Percentiles rank a stretch among this genome's conserved stretches.
These are phyloP conservation scores for Pseudozyma tsukubaensis DNA, from an alignment of 1,284 basidiomycete genomes.

Conservation along the genomic window DNA sequence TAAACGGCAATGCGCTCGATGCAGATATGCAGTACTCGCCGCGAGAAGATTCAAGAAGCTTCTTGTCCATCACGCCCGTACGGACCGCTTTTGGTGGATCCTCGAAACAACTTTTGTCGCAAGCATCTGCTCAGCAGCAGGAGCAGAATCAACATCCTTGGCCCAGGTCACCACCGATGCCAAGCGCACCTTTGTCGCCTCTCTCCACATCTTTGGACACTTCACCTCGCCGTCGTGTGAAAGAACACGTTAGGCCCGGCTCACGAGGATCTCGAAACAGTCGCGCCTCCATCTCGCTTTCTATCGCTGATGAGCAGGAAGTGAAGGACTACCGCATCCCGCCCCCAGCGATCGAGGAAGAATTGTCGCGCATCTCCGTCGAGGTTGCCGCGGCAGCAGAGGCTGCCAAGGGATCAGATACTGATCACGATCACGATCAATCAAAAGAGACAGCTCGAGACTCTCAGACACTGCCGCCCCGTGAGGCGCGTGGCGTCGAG, in stretches of 20 bases:
- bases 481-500: conserved; percentile 9
- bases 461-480: neutral
- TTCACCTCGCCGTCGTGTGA: conserved; percentile 24
- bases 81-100: conserved; percentile 14
- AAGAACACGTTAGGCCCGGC: conserved; percentile 13
- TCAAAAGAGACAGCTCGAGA: neutral
- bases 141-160: conserved; percentile 15
- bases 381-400: conserved; percentile 6
- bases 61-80: conserved; percentile 35
- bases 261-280: conserved; percentile 30
- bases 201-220: conserved; percentile 22
- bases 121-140: neutral
- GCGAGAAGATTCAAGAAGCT: conserved; percentile 21
- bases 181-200: conserved; percentile 18
- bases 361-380: conserved; percentile 29
- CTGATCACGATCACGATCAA: conserved; percentile 5
- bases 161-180: conserved; percentile 29
- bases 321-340: conserved; percentile 21
- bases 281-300: conserved; percentile 36
- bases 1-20: conserved; percentile 7
- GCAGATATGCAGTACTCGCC: conserved; percentile 14
- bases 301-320: conserved; percentile 47
- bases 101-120: neutral
- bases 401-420: neutral
- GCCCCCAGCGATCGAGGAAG: conserved; percentile 27